phyloP scores from a whole-genome alignment of 345 rosid genomes.

The Acer yangbiense region DNA sequence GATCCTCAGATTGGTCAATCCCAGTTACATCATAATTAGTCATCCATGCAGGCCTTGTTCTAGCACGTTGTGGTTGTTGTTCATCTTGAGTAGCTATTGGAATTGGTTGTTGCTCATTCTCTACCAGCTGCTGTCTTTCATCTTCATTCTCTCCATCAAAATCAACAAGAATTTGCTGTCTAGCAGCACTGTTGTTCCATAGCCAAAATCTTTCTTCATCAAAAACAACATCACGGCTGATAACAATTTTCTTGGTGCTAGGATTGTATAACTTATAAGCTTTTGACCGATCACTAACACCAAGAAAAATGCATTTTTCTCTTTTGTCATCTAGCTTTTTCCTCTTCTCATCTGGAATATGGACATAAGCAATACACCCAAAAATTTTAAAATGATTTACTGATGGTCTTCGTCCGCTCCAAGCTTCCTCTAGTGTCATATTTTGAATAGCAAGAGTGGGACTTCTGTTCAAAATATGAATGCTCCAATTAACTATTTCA shows the following conservation, averaged over 20 bases:
- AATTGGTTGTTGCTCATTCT: too few species aligned
- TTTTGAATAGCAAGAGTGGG: background rate
- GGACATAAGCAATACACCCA: background rate
- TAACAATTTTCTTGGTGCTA: background rate
- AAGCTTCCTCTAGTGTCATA: background rate
- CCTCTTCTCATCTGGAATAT: background rate
- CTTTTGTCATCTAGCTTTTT: background rate
- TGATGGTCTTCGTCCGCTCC: background rate
- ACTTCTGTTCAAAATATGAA: slow-evolving; percentile 1
- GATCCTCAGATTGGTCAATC: too few species aligned
- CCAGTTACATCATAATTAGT: too few species aligned
- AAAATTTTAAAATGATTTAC: background rate
- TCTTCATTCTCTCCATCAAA: too few species aligned
- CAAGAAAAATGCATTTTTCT: background rate
- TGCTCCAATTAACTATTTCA: background rate
- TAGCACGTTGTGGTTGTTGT: too few species aligned
- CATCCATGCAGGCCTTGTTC: too few species aligned
- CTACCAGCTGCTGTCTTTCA: too few species aligned
- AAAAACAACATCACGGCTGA: background rate
- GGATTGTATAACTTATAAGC: background rate
- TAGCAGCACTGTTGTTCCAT: background rate
- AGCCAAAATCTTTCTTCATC: background rate
- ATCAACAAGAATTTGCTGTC: too few species aligned
- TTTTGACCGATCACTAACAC: background rate
- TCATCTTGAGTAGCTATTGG: too few species aligned